Conservation (phyloP, 2,329 filamentous ascomycete genomes). For the Celoporthe dispersa region DNA sequence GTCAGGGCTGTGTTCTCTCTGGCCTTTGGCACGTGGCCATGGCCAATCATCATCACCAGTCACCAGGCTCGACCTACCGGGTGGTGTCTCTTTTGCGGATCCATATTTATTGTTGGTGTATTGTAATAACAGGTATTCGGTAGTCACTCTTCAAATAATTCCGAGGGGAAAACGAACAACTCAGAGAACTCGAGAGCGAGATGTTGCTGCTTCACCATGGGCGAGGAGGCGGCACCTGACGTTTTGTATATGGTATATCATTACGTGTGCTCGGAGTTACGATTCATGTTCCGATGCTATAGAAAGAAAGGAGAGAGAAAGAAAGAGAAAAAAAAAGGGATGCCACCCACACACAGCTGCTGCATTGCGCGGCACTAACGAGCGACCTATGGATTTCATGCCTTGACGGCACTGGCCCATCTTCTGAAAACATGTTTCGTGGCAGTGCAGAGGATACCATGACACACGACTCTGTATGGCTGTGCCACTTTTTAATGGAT, state of each 20-base stretch:
- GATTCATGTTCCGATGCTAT: slow-evolving; percentile 7
- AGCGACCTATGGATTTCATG: background rate
- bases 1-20: background rate
- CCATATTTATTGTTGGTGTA: background rate
- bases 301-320: no score
- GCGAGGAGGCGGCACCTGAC: background rate
- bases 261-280: slow-evolving; percentile 7
- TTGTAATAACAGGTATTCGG: background rate
- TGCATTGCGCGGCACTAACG: background rate
- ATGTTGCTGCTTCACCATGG: background rate
- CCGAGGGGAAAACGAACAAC: no score
- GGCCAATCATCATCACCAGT: background rate
- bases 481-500: background rate
- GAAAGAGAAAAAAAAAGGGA: background rate
- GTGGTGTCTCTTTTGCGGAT: background rate
- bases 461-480: background rate
- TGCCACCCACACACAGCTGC: background rate
- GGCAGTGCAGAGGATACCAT: background rate
- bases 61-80: background rate
- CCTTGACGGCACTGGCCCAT: background rate
- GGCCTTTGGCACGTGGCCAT: no score
- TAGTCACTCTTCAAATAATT: no score
- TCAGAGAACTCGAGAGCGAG: background rate
- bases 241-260: background rate
- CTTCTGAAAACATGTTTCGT: background rate